These are phyloP conservation scores for Leishmania amazonensis DNA, from an alignment of 208 protist species.

Conservation along the genomic window DNA sequence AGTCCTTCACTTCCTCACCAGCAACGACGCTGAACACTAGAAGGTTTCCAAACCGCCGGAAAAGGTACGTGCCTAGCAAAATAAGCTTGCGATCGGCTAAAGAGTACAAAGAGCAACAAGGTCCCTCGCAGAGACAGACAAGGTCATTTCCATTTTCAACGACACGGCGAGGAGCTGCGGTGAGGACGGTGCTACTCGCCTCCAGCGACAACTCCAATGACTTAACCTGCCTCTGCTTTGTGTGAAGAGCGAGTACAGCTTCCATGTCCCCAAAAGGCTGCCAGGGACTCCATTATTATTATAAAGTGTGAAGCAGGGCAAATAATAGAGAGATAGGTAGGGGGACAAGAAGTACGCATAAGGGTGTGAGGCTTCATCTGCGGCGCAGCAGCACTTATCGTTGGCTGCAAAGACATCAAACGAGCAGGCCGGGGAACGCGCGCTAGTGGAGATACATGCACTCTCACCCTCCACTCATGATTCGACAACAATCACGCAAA, in stretches of 20 bases:
- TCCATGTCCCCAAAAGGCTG: slow-evolving; percentile 18
- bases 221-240: slow-evolving; percentile 6
- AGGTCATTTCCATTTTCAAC: slow-evolving; percentile 30
- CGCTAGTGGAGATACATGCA: not conserved
- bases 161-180: slow-evolving; percentile 10
- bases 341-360: not conserved
- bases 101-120: slow-evolving; percentile 26
- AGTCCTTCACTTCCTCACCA: slow-evolving; percentile 30
- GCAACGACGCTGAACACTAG: slow-evolving; percentile 36
- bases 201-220: slow-evolving; percentile 12
- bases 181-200: slow-evolving; percentile 10
- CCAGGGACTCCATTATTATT: not conserved
- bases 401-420: not conserved
- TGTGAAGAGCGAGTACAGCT: slow-evolving; percentile 17
- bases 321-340: not conserved
- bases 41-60: slow-evolving; percentile 16
- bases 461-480: not conserved
- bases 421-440: not conserved
- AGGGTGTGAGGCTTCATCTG: not conserved
- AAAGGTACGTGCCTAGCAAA: slow-evolving; percentile 31
- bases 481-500: not conserved
- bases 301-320: not conserved
- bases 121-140: slow-evolving; percentile 26
- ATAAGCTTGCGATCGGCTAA: slow-evolving; percentile 16
- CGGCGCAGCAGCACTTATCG: not conserved